phyloP scores from a whole-genome alignment of 768 basidiomycete genomes.

The Trametes villosa region DNA sequence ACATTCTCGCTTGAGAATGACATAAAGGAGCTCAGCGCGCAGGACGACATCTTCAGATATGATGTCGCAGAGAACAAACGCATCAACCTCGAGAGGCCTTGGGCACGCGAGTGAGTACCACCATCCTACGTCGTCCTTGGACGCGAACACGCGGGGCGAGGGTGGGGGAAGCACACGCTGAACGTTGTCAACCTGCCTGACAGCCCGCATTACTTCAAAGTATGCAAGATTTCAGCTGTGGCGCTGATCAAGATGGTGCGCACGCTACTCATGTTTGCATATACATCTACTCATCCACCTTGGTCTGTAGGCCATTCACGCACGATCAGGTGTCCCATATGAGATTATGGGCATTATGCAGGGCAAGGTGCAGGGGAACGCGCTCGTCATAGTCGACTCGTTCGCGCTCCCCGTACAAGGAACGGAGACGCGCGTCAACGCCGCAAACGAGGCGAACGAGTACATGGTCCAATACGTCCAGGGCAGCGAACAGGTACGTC shows the following conservation, averaged over 20 bases:
- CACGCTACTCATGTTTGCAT: not conserved
- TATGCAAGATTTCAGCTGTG: conserved; percentile 93
- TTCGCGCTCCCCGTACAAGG: conserved; percentile 98
- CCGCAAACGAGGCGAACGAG: conserved; percentile 93
- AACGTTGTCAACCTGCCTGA: not conserved
- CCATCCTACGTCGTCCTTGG: not conserved
- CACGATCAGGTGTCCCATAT: conserved; percentile 94
- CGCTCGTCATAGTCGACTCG: conserved; percentile 90
- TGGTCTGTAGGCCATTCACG: conserved; percentile 84
- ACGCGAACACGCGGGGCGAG: not conserved
- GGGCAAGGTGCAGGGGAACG: conserved; percentile 84
- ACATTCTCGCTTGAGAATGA: conserved; percentile 77
- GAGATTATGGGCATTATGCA: conserved; percentile 99
- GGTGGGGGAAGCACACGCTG: not conserved
- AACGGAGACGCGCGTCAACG: conserved; percentile 97
- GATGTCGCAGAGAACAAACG: conserved; percentile 69
- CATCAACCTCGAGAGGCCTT: conserved; percentile 74
- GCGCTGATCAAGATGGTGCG: conserved; percentile 93
- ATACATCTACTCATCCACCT: not conserved
- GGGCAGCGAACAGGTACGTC: conserved; percentile 73
- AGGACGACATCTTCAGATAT: conserved; percentile 81
- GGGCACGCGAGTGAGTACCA: conserved; percentile 84
- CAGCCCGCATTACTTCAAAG: conserved; percentile 82
- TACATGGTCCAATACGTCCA: conserved; percentile 97
- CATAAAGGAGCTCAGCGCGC: conserved; percentile 67